phyloP scores from a whole-genome alignment of 305 asterid species.

The Solanum chacoense region DNA sequence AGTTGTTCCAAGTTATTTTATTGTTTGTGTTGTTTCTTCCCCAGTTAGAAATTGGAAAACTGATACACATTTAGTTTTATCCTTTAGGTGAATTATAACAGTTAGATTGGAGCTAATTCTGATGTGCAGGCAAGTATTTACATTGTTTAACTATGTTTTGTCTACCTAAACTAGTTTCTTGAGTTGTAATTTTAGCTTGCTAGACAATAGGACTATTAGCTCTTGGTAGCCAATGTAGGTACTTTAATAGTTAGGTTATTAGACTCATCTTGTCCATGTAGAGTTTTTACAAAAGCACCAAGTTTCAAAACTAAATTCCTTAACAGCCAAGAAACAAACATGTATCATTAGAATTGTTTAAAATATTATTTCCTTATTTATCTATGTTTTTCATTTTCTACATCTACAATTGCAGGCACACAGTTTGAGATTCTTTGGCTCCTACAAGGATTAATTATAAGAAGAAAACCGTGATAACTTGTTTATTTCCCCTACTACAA shows the following conservation, averaged over 20 bases:
- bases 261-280: not conserved
- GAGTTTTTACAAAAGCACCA: not conserved
- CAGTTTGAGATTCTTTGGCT: not conserved
- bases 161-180: not conserved
- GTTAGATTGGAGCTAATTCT: no score
- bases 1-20: no score
- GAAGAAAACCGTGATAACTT: not conserved
- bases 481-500: not conserved
- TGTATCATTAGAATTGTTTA: not conserved
- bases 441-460: not conserved
- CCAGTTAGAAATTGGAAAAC: no score
- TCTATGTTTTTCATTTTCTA: not conserved
- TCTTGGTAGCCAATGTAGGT: not conserved
- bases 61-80: no score
- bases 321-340: not conserved
- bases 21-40: no score
- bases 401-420: not conserved
- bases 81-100: no score
- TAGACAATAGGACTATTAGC: not conserved
- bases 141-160: not conserved
- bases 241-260: no score
- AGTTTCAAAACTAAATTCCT: not conserved
- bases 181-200: not conserved
- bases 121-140: not conserved
- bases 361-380: not conserved